phyloP scores from a whole-genome alignment of 2,329 filamentous ascomycete genomes.

The Aspergillus quadrilineatus region DNA sequence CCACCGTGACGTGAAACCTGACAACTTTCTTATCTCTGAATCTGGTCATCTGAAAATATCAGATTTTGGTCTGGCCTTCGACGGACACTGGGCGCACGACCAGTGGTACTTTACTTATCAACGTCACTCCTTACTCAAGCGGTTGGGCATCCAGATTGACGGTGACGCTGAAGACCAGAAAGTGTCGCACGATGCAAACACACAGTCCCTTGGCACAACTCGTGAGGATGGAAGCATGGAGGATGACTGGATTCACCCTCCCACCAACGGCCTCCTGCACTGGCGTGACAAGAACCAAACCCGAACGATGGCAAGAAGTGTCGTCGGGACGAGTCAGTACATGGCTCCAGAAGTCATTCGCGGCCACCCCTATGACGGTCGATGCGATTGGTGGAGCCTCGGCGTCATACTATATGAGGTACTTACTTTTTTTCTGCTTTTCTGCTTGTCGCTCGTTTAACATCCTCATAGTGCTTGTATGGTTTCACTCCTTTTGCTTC shows the following conservation, averaged over 20 bases:
- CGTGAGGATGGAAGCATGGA: constrained; percentile 25
- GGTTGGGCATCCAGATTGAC: constrained; percentile 68
- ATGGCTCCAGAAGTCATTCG: constrained; percentile 94
- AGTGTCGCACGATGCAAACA: constrained; percentile 45
- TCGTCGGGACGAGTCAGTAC: constrained; percentile 95
- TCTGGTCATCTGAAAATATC: constrained; percentile 92
- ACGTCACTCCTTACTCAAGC: constrained; percentile 74
- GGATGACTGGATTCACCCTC: constrained; percentile 26
- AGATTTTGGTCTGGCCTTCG: constrained; percentile 92
- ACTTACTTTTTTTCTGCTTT: background rate
- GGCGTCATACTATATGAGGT: constrained; percentile 89
- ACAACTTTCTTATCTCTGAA: constrained; percentile 90
- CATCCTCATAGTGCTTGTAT: constrained; percentile 67
- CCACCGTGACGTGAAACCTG: constrained; percentile 92
- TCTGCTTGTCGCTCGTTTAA: background rate
- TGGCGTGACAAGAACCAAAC: constrained; percentile 70
- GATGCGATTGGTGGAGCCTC: constrained; percentile 97
- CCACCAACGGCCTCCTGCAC: constrained; percentile 57
- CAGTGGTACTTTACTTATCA: constrained; percentile 82
- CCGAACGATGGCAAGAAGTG: constrained; percentile 73
- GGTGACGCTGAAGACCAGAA: constrained; percentile 71
- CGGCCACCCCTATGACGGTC: constrained; percentile 80
- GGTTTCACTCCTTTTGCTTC: constrained; percentile 87
- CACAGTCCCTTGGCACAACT: constrained; percentile 8
- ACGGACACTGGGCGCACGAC: constrained; percentile 92